Base-by-base conservation (phyloP, 495 filamentous ascomycete genomes). In the Aspergillus olivimuriae region DNA sequence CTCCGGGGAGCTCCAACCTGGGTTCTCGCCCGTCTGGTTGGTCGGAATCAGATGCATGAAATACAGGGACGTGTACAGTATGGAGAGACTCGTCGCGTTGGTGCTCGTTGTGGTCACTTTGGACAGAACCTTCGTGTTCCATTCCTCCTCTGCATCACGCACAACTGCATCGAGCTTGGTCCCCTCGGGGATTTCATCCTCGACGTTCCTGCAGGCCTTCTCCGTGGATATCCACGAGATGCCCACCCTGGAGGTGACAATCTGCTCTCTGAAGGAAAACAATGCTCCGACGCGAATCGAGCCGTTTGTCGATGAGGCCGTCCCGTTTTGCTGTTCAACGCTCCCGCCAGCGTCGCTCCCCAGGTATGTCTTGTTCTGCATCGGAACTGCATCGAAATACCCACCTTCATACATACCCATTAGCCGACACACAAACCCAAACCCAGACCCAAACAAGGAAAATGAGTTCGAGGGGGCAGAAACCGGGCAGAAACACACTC, bases 1-100 rank as follows among this genome's bases (percentile, higher is more conserved):
- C 58, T 87, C 84, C 1, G 44, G 47, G 4, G 81, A 84, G 5
- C 49, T 55, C 82, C 84, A 87, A 4, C 68, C 56, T 0, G 84
- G 82, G 50, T 87, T 87, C 54, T 87, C 84, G 0, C 80, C 81
- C 0, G 83, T 87, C 33, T 78, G 75, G 53, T 87, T 84, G 3
- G 82, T 82, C 0, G 84, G 84, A 24, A 87, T 70, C 16, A 86
- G 51, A 41, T 78, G 74, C 79, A 86, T 86, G 47, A 80, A 78
- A 46, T 85, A 85, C 1, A 88, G 51, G 2, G 77, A 78, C 0
- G 75, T 71, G 52, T 87, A 87, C 19, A 87, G 64, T n/a, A 83
- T 56, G 35, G 67, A 55, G 2, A 85, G 68, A 19, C 74, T 79
- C 2, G 66, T 71, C 12, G 51, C 49, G 45, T 83, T 76, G 4